Evolutionary conservation across 805 yeast species (phyloP).

Genomic region (Lachancea waltii): DNA sequence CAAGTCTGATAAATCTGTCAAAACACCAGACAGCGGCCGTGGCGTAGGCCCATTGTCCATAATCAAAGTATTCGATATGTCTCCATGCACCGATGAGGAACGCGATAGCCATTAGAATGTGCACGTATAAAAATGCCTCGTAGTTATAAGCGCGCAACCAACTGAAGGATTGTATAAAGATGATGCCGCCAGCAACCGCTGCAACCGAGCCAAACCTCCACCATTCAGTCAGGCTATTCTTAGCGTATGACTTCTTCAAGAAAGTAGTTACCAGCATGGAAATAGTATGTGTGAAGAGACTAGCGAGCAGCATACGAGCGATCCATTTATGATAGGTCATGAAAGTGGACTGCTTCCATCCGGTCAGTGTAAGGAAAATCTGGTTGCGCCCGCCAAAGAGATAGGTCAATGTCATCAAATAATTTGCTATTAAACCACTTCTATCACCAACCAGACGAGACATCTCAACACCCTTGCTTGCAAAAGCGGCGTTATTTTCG

Average conservation of each 20-base stretch:
- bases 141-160: conserved; percentile 42
- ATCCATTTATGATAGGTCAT: conserved; percentile 59
- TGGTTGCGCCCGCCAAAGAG: conserved; percentile 70
- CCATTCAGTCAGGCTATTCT: conserved; percentile 40
- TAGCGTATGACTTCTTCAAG: conserved; percentile 32
- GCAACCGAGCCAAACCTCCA: conserved; percentile 33
- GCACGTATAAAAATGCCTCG: conserved; percentile 40
- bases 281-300: conserved; percentile 47
- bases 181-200: conserved; percentile 33
- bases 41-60: conserved; percentile 47
- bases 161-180: conserved; percentile 42
- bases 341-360: conserved; percentile 58
- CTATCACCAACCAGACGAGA: conserved; percentile 42
- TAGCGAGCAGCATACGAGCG: conserved; percentile 44
- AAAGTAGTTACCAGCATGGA: conserved; percentile 43
- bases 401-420: conserved; percentile 47
- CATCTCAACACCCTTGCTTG: conserved; percentile 13
- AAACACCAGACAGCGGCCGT: conserved; percentile 62
- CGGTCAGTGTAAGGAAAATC: conserved; percentile 52
- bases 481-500: conserved; percentile 12
- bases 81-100: conserved; percentile 44
- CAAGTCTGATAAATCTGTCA: conserved; percentile 54
- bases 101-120: conserved; percentile 39
- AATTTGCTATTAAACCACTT: conserved; percentile 42
- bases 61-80: conserved; percentile 39